Conservation (phyloP, 1,284 basidiomycete genomes). For the Irpex sp. region DNA sequence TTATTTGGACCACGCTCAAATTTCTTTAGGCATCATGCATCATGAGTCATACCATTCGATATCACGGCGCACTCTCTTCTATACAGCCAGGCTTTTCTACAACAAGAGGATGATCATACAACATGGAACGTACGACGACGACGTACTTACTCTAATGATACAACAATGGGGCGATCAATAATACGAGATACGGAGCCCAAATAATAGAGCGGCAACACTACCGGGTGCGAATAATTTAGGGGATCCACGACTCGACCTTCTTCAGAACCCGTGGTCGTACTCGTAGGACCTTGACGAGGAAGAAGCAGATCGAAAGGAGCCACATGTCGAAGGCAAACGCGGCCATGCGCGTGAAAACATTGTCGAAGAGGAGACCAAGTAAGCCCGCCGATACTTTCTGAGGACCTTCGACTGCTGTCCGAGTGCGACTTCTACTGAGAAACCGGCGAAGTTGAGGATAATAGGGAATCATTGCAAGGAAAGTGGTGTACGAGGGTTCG, state of each 20-base stretch:
- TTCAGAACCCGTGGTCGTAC: not conserved
- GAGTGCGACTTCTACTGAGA: not conserved
- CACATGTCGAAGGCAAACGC: not conserved
- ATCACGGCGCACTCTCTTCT: too few relatives aligned
- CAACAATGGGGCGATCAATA: not conserved
- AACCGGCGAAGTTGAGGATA: not conserved
- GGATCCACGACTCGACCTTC: not conserved
- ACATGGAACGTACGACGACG: too few relatives aligned
- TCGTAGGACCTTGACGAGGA: not conserved
- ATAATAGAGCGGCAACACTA: not conserved
- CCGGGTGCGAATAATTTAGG: not conserved
- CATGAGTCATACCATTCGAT: not conserved
- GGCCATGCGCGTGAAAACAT: not conserved
- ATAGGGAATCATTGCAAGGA: not conserved
- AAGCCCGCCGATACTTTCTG: not conserved
- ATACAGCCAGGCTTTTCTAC: not conserved
- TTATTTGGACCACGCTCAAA: too few relatives aligned
- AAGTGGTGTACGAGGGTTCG: not conserved
- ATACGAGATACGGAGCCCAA: not conserved
- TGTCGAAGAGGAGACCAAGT: not conserved
- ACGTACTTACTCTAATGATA: not conserved
- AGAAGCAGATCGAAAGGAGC: not conserved
- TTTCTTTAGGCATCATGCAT: not conserved
- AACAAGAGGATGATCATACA: not conserved
- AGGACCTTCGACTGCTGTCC: not conserved